phyloP scores from a whole-genome alignment of 2,329 filamentous ascomycete species.

The Alternaria angustiovoidea region DNA sequence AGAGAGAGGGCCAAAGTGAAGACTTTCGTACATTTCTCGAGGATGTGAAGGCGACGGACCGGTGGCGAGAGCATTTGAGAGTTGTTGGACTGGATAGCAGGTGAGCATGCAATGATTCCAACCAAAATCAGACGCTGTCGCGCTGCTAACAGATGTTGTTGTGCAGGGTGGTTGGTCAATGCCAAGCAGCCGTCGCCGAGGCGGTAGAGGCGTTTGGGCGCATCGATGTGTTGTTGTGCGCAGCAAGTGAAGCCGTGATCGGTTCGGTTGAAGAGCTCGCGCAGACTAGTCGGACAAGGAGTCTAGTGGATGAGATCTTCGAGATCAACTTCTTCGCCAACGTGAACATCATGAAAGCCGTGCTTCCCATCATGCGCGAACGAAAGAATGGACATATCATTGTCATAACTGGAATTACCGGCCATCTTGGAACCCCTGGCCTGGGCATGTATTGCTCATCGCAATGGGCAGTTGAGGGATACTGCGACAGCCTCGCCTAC shows the following conservation, averaged over 20 bases:
- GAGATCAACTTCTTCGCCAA: slow-evolving; percentile 95
- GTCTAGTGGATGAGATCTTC: slow-evolving; percentile 88
- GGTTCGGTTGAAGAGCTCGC: slow-evolving; percentile 91
- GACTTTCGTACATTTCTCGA: slow-evolving; percentile 83
- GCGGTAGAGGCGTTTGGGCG: slow-evolving; percentile 83
- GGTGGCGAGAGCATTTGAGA: slow-evolving; percentile 81
- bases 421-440: slow-evolving; percentile 90
- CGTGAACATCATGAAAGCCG: slow-evolving; percentile 93
- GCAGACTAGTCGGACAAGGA: slow-evolving; percentile 74
- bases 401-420: slow-evolving; percentile 86
- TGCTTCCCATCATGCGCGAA: slow-evolving; percentile 78
- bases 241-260: slow-evolving; percentile 86
- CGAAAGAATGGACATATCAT: slow-evolving; percentile 90
- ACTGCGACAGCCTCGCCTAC: slow-evolving; percentile 92
- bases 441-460: slow-evolving; percentile 91
- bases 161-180: slow-evolving; percentile 69
- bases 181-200: slow-evolving; percentile 86
- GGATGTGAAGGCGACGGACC: slow-evolving; percentile 71
- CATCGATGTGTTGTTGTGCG: slow-evolving; percentile 90
- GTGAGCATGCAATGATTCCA: slow-evolving; percentile 32
- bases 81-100: slow-evolving; percentile 67
- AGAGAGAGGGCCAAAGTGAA: slow-evolving; percentile 71
- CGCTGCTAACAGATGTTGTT: neutral
- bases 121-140: slow-evolving; percentile 18
- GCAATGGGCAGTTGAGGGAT: slow-evolving; percentile 94